Conservation (phyloP, 2,329 filamentous ascomycete species). For the Colletotrichum spinosum region DNA sequence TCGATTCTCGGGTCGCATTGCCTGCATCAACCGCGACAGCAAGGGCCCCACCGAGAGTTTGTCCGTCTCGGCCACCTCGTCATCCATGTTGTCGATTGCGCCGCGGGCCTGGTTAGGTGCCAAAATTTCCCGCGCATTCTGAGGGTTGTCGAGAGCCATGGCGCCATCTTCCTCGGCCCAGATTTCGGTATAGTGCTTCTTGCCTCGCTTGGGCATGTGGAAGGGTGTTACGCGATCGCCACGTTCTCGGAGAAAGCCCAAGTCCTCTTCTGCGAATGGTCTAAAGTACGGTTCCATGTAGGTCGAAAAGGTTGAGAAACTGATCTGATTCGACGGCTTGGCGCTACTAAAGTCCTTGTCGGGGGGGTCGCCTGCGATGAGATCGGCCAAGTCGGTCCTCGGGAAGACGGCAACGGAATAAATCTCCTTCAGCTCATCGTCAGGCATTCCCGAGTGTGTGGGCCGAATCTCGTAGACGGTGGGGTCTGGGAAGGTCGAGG, state of each 20-base stretch:
- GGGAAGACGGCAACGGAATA: conserved; percentile 91
- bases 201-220: conserved; percentile 85
- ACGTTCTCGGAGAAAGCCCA: conserved; percentile 90
- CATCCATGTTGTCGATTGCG: conserved; percentile 86
- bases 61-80: conserved; percentile 88
- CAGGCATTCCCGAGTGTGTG: conserved; percentile 78
- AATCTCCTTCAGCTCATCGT: conserved; percentile 88
- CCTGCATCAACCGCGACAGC: conserved; percentile 82
- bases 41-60: conserved; percentile 89
- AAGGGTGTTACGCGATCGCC: conserved; percentile 88
- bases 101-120: conserved; percentile 87
- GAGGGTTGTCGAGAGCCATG: conserved; percentile 77
- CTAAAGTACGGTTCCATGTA: conserved; percentile 94
- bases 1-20: conserved; percentile 82
- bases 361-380: conserved; percentile 89
- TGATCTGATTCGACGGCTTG: conserved; percentile 94
- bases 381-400: conserved; percentile 80
- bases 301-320: conserved; percentile 90
- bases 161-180: conserved; percentile 95
- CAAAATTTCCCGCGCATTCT: conserved; percentile 72
- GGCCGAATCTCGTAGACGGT: conserved; percentile 93
- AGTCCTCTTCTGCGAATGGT: conserved; percentile 90
- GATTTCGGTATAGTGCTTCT: conserved; percentile 86
- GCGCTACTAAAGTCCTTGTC: conserved; percentile 96
- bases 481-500: conserved; percentile 89